Evolutionary conservation across 148 eudicot genomes (phyloP).

Genomic region (Vaccinium darrowii): DNA sequence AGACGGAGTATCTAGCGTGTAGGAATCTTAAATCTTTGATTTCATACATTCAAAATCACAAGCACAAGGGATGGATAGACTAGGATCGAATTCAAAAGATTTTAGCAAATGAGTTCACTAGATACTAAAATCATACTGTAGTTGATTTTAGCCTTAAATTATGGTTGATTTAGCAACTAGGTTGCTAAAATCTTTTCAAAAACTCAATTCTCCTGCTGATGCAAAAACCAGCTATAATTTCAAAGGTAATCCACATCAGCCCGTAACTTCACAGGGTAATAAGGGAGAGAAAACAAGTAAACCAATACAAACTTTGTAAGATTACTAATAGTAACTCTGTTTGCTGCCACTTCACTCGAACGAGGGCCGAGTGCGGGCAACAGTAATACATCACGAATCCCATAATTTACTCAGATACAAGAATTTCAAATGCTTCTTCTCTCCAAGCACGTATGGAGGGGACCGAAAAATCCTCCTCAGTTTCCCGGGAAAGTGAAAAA

Average conservation of each 20-base stretch:
- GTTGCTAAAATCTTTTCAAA: too few relatives aligned
- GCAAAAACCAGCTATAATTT: neutral
- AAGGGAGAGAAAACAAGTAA: neutral
- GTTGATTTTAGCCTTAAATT: too few relatives aligned
- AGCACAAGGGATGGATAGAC: too few relatives aligned
- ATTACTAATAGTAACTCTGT: neutral
- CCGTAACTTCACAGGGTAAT: neutral
- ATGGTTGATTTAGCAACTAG: too few relatives aligned
- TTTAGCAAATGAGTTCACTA: too few relatives aligned
- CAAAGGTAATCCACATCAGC: too few relatives aligned
- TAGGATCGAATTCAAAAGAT: too few relatives aligned
- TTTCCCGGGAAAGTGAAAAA: neutral
- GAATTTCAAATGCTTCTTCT: constrained; percentile 15
- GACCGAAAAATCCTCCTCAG: neutral
- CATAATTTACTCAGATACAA: neutral
- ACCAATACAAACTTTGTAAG: neutral
- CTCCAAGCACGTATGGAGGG: neutral
- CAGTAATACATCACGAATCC: constrained; percentile 18
- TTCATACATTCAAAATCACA: too few relatives aligned
- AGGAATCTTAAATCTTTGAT: too few relatives aligned
- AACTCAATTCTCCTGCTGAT: neutral
- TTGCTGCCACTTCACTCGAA: constrained; percentile 34
- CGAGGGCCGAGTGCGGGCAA: constrained; percentile 37
- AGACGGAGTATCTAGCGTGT: too few relatives aligned
- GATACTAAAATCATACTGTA: too few relatives aligned